These are phyloP conservation scores for Rhizopus sp. DNA, from an alignment of 371 early-diverging fungal genomes.

Conservation along the genomic window DNA sequence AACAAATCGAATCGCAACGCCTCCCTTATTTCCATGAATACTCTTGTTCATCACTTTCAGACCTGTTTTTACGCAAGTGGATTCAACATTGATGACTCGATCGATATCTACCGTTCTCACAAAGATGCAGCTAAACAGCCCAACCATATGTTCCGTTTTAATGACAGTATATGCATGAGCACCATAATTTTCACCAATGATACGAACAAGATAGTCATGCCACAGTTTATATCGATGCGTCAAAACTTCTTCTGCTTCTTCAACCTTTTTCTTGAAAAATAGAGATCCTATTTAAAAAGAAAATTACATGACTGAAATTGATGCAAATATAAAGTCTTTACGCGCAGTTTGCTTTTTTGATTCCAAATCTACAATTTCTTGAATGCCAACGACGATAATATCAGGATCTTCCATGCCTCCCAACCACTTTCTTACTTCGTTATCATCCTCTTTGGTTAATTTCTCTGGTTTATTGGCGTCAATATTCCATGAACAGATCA, in stretches of 20 bases:
- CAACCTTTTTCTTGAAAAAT: conserved; percentile 58
- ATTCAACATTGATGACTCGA: conserved; percentile 23
- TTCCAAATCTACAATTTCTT: conserved; percentile 88
- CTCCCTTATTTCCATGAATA: conserved; percentile 88
- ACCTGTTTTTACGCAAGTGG: conserved; percentile 72
- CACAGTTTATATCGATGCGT: conserved; percentile 67
- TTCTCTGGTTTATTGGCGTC: conserved; percentile 70
- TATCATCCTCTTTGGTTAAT: conserved; percentile 39
- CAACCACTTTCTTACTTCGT: conserved; percentile 55
- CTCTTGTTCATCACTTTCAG: conserved; percentile 61
- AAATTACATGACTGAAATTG: conserved; percentile 18
- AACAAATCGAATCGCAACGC: conserved; percentile 75
- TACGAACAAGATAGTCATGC: conserved; percentile 67
- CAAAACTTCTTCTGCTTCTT: conserved; percentile 55
- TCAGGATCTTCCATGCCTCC: conserved; percentile 67
- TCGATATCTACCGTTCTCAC: conserved; percentile 43
- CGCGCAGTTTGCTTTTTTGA: conserved; percentile 71
- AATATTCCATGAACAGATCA: conserved; percentile 84
- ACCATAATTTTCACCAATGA: conserved; percentile 52
- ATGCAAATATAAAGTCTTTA: conserved; percentile 38
- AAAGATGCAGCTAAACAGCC: conserved; percentile 75
- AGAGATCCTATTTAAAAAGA: conserved; percentile 51
- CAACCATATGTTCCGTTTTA: conserved; percentile 72
- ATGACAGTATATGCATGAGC: conserved; percentile 58
- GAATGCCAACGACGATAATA: conserved; percentile 84